Conservation (phyloP, 768 basidiomycete species). For the Boletus patriciae region DNA sequence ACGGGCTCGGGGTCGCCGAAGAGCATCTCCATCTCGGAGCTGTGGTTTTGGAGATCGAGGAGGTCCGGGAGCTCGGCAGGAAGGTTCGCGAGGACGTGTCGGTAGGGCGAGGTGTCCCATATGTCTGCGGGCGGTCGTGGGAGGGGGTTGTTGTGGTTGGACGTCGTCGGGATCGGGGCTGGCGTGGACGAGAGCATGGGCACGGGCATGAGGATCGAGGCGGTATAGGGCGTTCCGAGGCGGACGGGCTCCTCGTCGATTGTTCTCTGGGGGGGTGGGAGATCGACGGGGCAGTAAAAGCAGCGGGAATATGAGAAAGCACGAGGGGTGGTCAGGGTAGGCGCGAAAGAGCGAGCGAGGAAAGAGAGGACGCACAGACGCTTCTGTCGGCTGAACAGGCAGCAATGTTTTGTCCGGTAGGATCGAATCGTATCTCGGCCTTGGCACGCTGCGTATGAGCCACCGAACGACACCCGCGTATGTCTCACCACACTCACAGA, state of each 20-base stretch:
- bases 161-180: not conserved
- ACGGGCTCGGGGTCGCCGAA: slow-evolving; percentile 15
- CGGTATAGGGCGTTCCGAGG: slow-evolving; percentile 11
- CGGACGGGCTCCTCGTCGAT: slow-evolving; percentile 3
- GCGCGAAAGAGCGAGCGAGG: not conserved
- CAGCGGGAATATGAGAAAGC: not conserved
- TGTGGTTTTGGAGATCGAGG: slow-evolving; percentile 7
- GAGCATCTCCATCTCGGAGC: slow-evolving; percentile 3
- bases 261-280: not conserved
- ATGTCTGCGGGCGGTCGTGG: slow-evolving; percentile 62
- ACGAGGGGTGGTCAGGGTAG: not conserved
- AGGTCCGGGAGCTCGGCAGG: slow-evolving; percentile 41
- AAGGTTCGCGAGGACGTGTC: slow-evolving; percentile 48
- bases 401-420: slow-evolving; percentile 90
- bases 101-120: slow-evolving; percentile 58
- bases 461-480: not conserved
- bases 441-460: slow-evolving; percentile 23
- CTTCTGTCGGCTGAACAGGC: slow-evolving; percentile 88
- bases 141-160: slow-evolving; percentile 62
- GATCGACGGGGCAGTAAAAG: slow-evolving; percentile 21
- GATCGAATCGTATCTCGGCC: slow-evolving; percentile 92
- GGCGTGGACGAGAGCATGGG: not conserved
- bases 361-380: slow-evolving; percentile 63
- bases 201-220: not conserved
- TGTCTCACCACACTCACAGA: slow-evolving; percentile 51